Base-by-base conservation (phyloP, 2,329 filamentous ascomycete species). In the Graphiopsis chlorocephala region DNA sequence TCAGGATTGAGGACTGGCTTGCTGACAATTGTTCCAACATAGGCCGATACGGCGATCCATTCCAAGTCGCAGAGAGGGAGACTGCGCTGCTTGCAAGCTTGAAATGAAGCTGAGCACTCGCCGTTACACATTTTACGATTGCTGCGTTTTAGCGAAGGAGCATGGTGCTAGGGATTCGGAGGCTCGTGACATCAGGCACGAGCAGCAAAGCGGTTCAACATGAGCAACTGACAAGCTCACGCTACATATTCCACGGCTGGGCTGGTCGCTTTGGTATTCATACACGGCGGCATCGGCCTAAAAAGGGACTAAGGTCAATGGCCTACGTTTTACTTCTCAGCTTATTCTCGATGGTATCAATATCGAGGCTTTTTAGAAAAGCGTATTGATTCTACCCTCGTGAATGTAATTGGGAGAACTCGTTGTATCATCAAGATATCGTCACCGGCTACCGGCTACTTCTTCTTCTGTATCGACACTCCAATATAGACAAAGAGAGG, bases 31-130 rank as follows among this genome's bases (percentile, higher is more conserved):
- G 29, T 26, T 35, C 10, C 33, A 11, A 1, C 3, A n/a, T 48
- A 77, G 75, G 71, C 59, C 69, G 69, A 14, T 78, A 75, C 48
- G 74, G 74, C 11, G 75, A 78, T 66, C 72, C 72, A 6, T 75
- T 76, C 64, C 73, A 76, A 56, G 64, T 72, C 50, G 75, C 70
- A 7, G 75, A 75, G 56, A 71, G 71, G 42, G 75, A 77, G 66
- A 61, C 69, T 61, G 72, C 72, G 12, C 23, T 64, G 29, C 53
- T 64, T 4, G 45, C 47, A n/a, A 57, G 55, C 4, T 14, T 59
- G 15, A 64, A 60, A 20, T 28, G 29, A 28, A 35, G 28, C 20
- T 25, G 42, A 55, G 25, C 14, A 28, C 4, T 12, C 8, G 10
- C 14, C 12, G 15, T n/a, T 25, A 33, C 3, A 14, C 23, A 29